Conservation (phyloP, 768 basidiomycete species). For the Tephrocybe rancida region DNA sequence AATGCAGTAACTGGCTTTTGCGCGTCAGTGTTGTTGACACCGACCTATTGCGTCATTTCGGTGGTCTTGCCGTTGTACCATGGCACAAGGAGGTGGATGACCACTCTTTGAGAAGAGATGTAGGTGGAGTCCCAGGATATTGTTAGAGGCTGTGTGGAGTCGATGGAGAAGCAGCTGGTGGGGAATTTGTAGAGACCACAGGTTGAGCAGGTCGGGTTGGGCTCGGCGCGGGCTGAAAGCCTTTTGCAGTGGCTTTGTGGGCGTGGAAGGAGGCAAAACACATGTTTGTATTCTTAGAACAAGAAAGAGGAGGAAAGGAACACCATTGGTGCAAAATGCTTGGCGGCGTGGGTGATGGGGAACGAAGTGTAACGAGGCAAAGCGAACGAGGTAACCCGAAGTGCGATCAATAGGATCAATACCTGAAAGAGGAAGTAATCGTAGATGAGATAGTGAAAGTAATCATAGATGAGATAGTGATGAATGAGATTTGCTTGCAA, state of each 20-base stretch:
- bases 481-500: not conserved
- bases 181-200: conserved; percentile 68
- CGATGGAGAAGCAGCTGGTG: conserved; percentile 44
- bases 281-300: too few relatives aligned
- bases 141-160: conserved; percentile 49
- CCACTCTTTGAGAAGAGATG: conserved; percentile 48
- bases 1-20: too few relatives aligned
- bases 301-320: too few relatives aligned
- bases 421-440: not conserved
- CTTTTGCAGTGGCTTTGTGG: not conserved
- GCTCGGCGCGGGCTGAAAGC: not conserved
- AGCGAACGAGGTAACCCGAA: not conserved
- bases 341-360: too few relatives aligned
- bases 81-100: conserved; percentile 70
- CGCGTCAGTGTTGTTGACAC: too few relatives aligned
- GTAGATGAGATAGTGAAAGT: too few relatives aligned
- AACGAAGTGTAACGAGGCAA: not conserved
- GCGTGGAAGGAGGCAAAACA: not conserved
- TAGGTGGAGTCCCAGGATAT: conserved; percentile 71
- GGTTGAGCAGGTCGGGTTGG: conserved; percentile 46
- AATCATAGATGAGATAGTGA: not conserved
- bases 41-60: conserved; percentile 49
- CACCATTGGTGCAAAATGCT: too few relatives aligned
- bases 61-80: conserved; percentile 41
- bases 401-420: too few relatives aligned